Evolutionary conservation across 1,284 basidiomycete species (phyloP).

Genomic region (Malassezia dermatis): DNA sequence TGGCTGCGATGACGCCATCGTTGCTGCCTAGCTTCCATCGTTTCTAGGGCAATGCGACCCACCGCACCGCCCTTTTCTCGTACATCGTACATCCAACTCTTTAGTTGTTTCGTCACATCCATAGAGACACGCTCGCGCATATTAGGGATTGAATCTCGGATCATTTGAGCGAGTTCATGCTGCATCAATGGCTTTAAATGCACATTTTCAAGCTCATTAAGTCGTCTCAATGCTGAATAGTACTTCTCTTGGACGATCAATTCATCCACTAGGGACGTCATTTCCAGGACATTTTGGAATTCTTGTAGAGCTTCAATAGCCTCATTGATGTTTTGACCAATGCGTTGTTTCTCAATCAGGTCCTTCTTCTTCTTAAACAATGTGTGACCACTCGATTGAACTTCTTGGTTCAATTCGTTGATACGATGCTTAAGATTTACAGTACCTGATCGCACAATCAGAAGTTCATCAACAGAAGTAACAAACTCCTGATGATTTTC

Average conservation of each 20-base stretch:
- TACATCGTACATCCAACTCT: slow-evolving; percentile 93
- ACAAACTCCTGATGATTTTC: slow-evolving; percentile 98
- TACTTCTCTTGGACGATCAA: slow-evolving; percentile 84
- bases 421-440: slow-evolving; percentile 53
- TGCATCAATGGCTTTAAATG: slow-evolving; percentile 72
- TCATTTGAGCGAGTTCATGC: slow-evolving; percentile 82
- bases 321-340: slow-evolving; percentile 84
- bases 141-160: slow-evolving; percentile 82
- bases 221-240: slow-evolving; percentile 70
- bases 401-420: slow-evolving; percentile 55
- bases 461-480: slow-evolving; percentile 82
- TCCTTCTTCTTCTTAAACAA: slow-evolving; percentile 31
- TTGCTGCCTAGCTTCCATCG: slow-evolving; percentile 72
- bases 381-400: slow-evolving; percentile 48
- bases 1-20: slow-evolving; percentile 60
- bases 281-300: slow-evolving; percentile 79
- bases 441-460: slow-evolving; percentile 72
- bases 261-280: slow-evolving; percentile 82
- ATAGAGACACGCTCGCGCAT: slow-evolving; percentile 78
- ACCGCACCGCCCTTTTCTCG: slow-evolving; percentile 77
- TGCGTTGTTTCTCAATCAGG: slow-evolving; percentile 72
- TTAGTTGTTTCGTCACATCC: slow-evolving; percentile 85
- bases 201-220: slow-evolving; percentile 62
- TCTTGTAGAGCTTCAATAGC: slow-evolving; percentile 88
- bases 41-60: slow-evolving; percentile 75